Conservation (phyloP, 139 green algal genomes). For the Chlorella sp. region DNA sequence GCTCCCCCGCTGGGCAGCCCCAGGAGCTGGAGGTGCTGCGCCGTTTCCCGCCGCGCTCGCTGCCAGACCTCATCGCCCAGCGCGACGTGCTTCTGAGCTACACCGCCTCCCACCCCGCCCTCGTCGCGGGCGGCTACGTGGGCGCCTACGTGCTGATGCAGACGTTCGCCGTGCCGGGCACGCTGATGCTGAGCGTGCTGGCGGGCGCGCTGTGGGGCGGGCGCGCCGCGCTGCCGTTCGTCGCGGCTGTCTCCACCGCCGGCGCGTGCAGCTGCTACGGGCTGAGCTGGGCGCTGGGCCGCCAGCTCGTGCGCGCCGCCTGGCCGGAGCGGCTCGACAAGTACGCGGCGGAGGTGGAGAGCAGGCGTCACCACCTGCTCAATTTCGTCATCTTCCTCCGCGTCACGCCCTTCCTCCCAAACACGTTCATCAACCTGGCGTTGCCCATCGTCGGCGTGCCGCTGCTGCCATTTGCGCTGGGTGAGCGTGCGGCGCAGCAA, state of each 20-base stretch:
- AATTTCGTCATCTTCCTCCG: slow-evolving; percentile 82
- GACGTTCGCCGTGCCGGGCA: slow-evolving; percentile 78
- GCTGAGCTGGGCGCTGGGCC: slow-evolving; percentile 50
- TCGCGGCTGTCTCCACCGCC: slow-evolving; percentile 55
- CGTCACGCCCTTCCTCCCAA: slow-evolving; percentile 76
- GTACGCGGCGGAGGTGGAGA: slow-evolving; percentile 56
- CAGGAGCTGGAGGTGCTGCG: slow-evolving; percentile 8
- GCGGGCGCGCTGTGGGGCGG: slow-evolving; percentile 70
- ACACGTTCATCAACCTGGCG: slow-evolving; percentile 82
- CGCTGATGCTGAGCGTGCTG: slow-evolving; percentile 69
- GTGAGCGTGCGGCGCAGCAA: slow-evolving; percentile 23
- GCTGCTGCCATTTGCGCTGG: slow-evolving; percentile 50
- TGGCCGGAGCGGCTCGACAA: slow-evolving; percentile 52
- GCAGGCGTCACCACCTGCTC: slow-evolving; percentile 53
- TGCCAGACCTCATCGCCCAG: slow-evolving; percentile 19
- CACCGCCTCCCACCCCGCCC: slow-evolving; percentile 31
- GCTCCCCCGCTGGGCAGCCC: no score
- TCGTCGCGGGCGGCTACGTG: not conserved
- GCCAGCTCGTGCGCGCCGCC: slow-evolving; percentile 42
- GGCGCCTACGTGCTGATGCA: slow-evolving; percentile 34
- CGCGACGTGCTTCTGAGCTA: slow-evolving; percentile 47
- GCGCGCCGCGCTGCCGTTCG: slow-evolving; percentile 34
- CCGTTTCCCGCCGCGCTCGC: slow-evolving; percentile 11
- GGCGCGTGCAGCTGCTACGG: slow-evolving; percentile 52
- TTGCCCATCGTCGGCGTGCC: slow-evolving; percentile 75